phyloP scores from a whole-genome alignment of 352 stramenopile genomes.

The Globisporangium acanthophoron region DNA sequence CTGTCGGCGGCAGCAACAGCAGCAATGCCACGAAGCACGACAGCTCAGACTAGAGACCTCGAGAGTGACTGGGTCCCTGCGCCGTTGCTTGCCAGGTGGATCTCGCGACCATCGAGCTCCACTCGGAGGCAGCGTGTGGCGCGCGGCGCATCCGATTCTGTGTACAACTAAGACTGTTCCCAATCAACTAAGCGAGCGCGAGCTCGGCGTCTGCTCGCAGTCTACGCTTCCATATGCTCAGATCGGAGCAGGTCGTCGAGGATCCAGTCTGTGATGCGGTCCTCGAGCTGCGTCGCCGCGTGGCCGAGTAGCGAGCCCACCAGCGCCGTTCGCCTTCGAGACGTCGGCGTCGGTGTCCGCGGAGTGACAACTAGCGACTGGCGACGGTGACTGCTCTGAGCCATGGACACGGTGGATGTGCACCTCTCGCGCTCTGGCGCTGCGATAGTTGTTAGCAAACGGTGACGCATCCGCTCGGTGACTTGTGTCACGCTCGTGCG shows the following conservation, averaged over 20 bases:
- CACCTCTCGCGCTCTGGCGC: neutral
- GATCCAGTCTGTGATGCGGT: conserved; percentile 26
- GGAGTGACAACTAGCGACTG: conserved; percentile 1
- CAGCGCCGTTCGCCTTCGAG: conserved; percentile 1
- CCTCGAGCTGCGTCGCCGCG: conserved; percentile 27
- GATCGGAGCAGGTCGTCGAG: conserved; percentile 20
- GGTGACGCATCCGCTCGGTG: conserved; percentile 4
- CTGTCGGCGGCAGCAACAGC: neutral
- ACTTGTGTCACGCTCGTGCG: neutral
- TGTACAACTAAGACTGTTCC: neutral
- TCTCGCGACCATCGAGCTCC: too few relatives aligned
- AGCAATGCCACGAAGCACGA: neutral
- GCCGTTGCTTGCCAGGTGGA: too few relatives aligned
- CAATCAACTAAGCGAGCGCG: neutral
- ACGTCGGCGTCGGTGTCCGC: conserved; percentile 22
- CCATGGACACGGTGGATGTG: neutral
- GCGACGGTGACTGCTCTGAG: neutral
- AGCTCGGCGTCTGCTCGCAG: neutral
- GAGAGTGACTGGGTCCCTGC: too few relatives aligned
- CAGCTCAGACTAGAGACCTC: neutral
- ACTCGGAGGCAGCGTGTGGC: neutral
- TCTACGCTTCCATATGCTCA: neutral
- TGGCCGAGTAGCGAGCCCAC: conserved; percentile 12
- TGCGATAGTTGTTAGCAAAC: neutral
- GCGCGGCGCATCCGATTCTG: neutral